Base-by-base conservation (phyloP, 169 alveolate genomes). In the Cryptosporidium baileyi region DNA sequence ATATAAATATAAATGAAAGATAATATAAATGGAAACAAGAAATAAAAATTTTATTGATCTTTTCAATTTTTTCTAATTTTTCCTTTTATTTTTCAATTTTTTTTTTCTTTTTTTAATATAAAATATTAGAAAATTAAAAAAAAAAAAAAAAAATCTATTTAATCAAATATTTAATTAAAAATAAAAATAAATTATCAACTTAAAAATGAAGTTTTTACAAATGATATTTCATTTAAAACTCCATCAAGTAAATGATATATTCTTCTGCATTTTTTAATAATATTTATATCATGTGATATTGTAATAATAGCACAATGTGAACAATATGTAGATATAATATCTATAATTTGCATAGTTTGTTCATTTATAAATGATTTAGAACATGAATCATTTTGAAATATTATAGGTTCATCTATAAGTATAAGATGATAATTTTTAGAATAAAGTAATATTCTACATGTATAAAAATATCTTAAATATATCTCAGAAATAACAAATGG, bases 221-320 rank as follows among this genome's bases (percentile, higher is more conserved):
- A 65, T 4, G 81, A 49, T 45, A 65, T 65, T 65, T 65, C 81
- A 9, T 65, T 65, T 1, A 65, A 44, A 26, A 65, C 45, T 19
- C 81, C 81, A 6, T 65, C 63, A 17, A 44, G 22, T 8, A 65
- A 15, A 15, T 65, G 81, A 9, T 74, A 74, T 17, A 74, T 40
- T 54, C 67, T 32, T 22, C 34, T 74, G 4, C 85, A 74, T 43
- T 74, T 74, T 41, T 51, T 74, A 19, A 74, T 74, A 5, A 74
- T 57, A 60, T 17, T 34, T 11, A 74, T 51, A 30, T 74, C 85
- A 26, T 74, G 85, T 15, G 85, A 74, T 22, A 74, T 74, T 2
- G 67, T 57, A 38, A 74, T 51, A n/a, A 74, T 61, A 0, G 67
- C 85, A 54, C 60, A 74, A 60, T 74, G 85, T 11, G 85, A 74